phyloP scores from a whole-genome alignment of 345 rosid species.

The Camelina hispida region DNA sequence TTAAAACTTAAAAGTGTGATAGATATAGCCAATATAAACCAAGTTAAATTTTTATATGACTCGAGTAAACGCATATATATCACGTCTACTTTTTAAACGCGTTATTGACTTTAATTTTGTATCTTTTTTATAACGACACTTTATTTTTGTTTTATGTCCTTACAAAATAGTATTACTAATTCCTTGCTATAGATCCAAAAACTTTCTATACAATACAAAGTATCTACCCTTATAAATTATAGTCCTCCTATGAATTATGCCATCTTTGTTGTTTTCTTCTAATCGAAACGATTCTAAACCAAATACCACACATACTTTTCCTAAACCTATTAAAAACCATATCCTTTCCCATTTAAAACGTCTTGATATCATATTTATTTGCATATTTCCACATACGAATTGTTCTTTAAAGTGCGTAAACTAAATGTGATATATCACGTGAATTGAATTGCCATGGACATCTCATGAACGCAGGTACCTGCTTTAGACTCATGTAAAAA shows the following conservation, averaged over 20 bases:
- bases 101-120: slow-evolving; percentile 25
- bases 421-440: slow-evolving; percentile 33
- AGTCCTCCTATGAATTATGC: background rate
- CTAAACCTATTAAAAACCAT: background rate
- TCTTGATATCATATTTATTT: background rate
- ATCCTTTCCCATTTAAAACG: background rate
- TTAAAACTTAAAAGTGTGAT: slow-evolving; percentile 30
- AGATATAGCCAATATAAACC: background rate
- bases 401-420: slow-evolving; percentile 17
- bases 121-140: background rate
- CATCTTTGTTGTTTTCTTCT: slow-evolving; percentile 10
- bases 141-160: slow-evolving; percentile 13
- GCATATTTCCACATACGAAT: slow-evolving; percentile 3
- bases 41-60: background rate
- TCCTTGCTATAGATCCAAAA: slow-evolving; percentile 8
- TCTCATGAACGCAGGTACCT: slow-evolving; percentile 37
- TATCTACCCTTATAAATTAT: background rate
- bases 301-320: background rate
- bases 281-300: background rate
- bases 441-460: slow-evolving; percentile 37
- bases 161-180: background rate
- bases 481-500: slow-evolving; percentile 28
- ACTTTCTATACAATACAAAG: background rate
- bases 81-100: slow-evolving; percentile 35
- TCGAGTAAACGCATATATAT: slow-evolving; percentile 40